Percentiles rank a stretch among this genome's conserved stretches.
These are phyloP conservation scores for Mycosarcoma mackinlayi DNA, from an alignment of 1,284 basidiomycete genomes.

Conservation along the genomic window DNA sequence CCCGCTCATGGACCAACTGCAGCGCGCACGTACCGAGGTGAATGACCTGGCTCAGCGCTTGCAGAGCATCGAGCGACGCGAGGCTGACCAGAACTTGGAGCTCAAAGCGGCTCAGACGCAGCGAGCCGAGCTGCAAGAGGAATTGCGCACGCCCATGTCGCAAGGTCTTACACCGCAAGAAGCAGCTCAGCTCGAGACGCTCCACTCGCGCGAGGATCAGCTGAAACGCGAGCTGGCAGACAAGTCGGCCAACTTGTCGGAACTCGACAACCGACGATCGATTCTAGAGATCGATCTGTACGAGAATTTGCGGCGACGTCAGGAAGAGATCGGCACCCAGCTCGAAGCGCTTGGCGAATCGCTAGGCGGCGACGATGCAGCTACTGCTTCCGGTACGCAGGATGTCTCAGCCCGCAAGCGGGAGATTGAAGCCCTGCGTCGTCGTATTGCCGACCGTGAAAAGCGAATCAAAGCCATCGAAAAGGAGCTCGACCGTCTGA, in stretches of 20 bases:
- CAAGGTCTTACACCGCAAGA: slow-evolving; percentile 81
- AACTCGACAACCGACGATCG: slow-evolving; percentile 84
- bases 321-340: slow-evolving; percentile 80
- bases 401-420: slow-evolving; percentile 75
- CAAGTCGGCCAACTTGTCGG: slow-evolving; percentile 77
- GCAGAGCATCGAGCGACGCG: slow-evolving; percentile 76
- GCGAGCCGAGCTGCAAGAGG: slow-evolving; percentile 76
- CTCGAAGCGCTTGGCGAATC: slow-evolving; percentile 79
- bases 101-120: slow-evolving; percentile 73
- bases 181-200: slow-evolving; percentile 75
- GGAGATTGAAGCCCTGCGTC: slow-evolving; percentile 67
- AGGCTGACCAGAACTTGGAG: slow-evolving; percentile 80
- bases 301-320: slow-evolving; percentile 82
- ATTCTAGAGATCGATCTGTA: slow-evolving; percentile 91
- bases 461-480: slow-evolving; percentile 67
- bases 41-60: slow-evolving; percentile 78
- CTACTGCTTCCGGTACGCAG: slow-evolving; percentile 76
- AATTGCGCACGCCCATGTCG: slow-evolving; percentile 81
- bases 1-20: slow-evolving; percentile 76
- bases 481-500: slow-evolving; percentile 74
- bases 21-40: slow-evolving; percentile 76
- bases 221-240: slow-evolving; percentile 79
- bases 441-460: slow-evolving; percentile 70
- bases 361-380: slow-evolving; percentile 74
- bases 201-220: slow-evolving; percentile 82